A percentile compares a stretch with the other conserved stretches of the same genome.
phyloP scores from a whole-genome alignment of 129 eudicot genomes.

The Daucus carota region DNA sequence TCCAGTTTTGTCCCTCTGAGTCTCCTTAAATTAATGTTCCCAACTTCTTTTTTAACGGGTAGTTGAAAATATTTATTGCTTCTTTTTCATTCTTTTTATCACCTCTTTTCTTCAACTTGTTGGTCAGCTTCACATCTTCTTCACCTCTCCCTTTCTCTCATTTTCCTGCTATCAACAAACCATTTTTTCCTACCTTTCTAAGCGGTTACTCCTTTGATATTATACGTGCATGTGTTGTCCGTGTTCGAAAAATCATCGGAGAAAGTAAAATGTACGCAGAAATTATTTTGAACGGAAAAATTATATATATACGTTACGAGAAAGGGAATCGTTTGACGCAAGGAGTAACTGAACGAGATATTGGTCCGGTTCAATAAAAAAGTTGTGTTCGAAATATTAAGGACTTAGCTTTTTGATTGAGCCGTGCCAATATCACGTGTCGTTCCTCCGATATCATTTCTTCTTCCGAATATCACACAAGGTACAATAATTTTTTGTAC shows the following conservation, averaged over 20 bases:
- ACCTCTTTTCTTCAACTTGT: not conserved
- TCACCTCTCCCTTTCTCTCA: not conserved
- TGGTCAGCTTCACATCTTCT: not conserved
- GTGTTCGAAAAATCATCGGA: no score
- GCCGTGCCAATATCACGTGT: slow-evolving; percentile 82
- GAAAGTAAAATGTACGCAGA: not conserved
- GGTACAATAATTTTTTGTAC: not conserved
- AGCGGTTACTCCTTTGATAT: not conserved
- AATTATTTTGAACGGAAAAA: not conserved
- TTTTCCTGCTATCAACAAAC: not conserved
- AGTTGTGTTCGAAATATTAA: slow-evolving; percentile 18
- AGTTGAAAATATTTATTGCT: slow-evolving; percentile 39
- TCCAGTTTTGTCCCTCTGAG: slow-evolving; percentile 34
- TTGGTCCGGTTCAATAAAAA: slow-evolving; percentile 76
- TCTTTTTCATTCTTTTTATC: not conserved
- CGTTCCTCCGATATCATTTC: slow-evolving; percentile 18
- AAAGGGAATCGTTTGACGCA: not conserved
- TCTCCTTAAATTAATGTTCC: slow-evolving; percentile 30
- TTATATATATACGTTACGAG: not conserved
- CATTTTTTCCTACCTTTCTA: not conserved
- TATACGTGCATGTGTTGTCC: no score
- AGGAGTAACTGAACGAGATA: slow-evolving; percentile 43
- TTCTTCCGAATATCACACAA: not conserved
- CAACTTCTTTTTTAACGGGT: slow-evolving; percentile 36
- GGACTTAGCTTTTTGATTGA: slow-evolving; percentile 50